Conservation (phyloP, 2,329 filamentous ascomycete genomes). For the Sphaerulina vaccinii region DNA sequence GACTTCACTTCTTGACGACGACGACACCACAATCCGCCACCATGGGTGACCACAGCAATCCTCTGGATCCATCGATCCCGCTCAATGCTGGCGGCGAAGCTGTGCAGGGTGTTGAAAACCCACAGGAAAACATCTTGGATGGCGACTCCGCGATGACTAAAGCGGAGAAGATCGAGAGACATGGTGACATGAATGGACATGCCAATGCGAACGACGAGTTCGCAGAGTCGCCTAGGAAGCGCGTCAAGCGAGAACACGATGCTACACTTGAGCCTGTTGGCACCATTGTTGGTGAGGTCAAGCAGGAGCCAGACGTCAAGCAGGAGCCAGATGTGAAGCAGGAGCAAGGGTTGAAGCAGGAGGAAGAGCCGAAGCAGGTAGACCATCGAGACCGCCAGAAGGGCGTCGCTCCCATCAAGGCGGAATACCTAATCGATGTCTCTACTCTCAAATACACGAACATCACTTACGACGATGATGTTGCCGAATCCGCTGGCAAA, state of each 20-base stretch:
- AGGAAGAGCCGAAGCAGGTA: background rate
- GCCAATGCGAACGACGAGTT: constrained; percentile 11
- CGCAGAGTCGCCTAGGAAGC: constrained; percentile 39
- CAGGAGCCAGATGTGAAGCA: background rate
- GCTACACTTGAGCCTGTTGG: constrained; percentile 13
- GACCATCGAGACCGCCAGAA: constrained; percentile 39
- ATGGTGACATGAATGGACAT: constrained; percentile 27
- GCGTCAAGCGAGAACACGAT: constrained; percentile 40
- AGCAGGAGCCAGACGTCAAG: background rate
- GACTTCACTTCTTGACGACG: background rate
- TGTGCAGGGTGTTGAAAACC: constrained; percentile 31
- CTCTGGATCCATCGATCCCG: constrained; percentile 26
- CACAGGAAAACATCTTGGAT: constrained; percentile 37
- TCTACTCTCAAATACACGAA: constrained; percentile 11
- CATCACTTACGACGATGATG: constrained; percentile 38
- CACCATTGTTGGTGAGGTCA: constrained; percentile 1
- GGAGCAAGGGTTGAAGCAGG: background rate
- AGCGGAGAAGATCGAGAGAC: constrained; percentile 42
- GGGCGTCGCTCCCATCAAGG: constrained; percentile 69
- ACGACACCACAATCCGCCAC: background rate
- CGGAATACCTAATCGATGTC: constrained; percentile 57
- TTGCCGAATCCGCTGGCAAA: constrained; percentile 52
- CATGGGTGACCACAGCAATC: constrained; percentile 24
- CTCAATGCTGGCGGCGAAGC: constrained; percentile 25
- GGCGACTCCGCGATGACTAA: constrained; percentile 42